Evolutionary conservation across 2,329 filamentous ascomycete species (phyloP).

Genomic region (Neurospora crassa): DNA sequence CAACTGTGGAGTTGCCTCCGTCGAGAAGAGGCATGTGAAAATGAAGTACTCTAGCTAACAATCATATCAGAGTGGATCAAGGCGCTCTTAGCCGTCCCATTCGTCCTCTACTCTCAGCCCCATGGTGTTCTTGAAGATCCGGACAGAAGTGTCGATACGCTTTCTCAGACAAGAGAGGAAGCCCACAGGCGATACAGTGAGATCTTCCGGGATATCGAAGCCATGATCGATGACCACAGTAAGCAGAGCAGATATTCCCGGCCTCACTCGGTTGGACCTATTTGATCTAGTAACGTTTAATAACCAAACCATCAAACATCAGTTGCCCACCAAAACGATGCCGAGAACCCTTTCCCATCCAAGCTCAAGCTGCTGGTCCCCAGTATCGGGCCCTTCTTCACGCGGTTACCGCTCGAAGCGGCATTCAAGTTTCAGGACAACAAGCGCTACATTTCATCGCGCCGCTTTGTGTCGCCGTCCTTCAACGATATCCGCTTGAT

Average conservation of each 20-base stretch:
- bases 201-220: slow-evolving; percentile 89
- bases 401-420: slow-evolving; percentile 72
- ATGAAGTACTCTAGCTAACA: background rate
- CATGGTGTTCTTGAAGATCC: slow-evolving; percentile 68
- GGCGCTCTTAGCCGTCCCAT: slow-evolving; percentile 84
- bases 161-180: slow-evolving; percentile 65
- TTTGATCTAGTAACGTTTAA: background rate
- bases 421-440: slow-evolving; percentile 87
- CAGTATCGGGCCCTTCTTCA: slow-evolving; percentile 89
- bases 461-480: slow-evolving; percentile 87
- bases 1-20: background rate
- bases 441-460: slow-evolving; percentile 76
- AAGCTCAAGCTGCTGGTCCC: slow-evolving; percentile 91
- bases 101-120: slow-evolving; percentile 92
- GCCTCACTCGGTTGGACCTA: background rate
- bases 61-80: slow-evolving; percentile 81
- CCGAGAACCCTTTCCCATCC: slow-evolving; percentile 57
- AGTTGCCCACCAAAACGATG: slow-evolving; percentile 63
- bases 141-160: slow-evolving; percentile 43
- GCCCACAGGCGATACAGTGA: slow-evolving; percentile 86
- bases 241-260: slow-evolving; percentile 14
- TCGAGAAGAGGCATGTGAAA: background rate
- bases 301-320: slow-evolving; percentile 1
- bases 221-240: slow-evolving; percentile 89
- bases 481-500: slow-evolving; percentile 95